A percentile compares a stretch with the other conserved stretches of the same genome.
Conservation (phyloP, 2,329 filamentous ascomycete genomes). For the Huntiella moniliformis region DNA sequence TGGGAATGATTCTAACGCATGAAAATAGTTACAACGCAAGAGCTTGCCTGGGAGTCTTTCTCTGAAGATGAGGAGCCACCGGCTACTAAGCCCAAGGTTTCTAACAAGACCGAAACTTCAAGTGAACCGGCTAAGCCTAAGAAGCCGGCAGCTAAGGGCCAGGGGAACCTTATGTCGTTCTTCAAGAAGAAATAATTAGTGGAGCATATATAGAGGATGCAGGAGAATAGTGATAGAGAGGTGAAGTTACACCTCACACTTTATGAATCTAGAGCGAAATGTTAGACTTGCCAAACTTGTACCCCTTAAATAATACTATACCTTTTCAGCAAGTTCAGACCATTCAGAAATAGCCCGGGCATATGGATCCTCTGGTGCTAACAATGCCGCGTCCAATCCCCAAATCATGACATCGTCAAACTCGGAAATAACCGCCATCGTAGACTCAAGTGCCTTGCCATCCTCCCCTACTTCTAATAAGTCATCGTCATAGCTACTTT, state of each 20-base stretch:
- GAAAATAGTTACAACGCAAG: slow-evolving; percentile 62
- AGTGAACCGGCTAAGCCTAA: slow-evolving; percentile 31
- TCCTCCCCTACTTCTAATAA: background rate
- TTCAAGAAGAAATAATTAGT: slow-evolving; percentile 55
- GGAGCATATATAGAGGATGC: background rate
- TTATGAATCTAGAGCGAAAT: slow-evolving; percentile 1
- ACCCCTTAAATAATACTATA: slow-evolving; percentile 17
- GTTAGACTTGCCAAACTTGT: background rate
- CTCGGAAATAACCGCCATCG: slow-evolving; percentile 41
- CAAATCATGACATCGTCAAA: slow-evolving; percentile 71
- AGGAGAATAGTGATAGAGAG: background rate
- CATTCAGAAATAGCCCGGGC: slow-evolving; percentile 63
- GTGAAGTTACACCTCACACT: background rate
- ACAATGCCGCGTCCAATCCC: slow-evolving; percentile 52
- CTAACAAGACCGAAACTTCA: slow-evolving; percentile 24
- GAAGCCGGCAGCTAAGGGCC: slow-evolving; percentile 40
- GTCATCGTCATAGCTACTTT: slow-evolving; percentile 18
- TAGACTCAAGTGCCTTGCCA: slow-evolving; percentile 27
- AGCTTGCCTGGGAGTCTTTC: slow-evolving; percentile 76
- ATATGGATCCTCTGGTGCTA: slow-evolving; percentile 45
- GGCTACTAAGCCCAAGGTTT: slow-evolving; percentile 29
- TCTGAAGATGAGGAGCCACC: slow-evolving; percentile 56
- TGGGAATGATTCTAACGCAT: slow-evolving; percentile 5
- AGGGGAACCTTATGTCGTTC: slow-evolving; percentile 83
- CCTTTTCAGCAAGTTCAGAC: slow-evolving; percentile 52